These are phyloP conservation scores for Mycosphaerelloides madeirae DNA, from an alignment of 2,329 filamentous ascomycete species.

Conservation along the genomic window DNA sequence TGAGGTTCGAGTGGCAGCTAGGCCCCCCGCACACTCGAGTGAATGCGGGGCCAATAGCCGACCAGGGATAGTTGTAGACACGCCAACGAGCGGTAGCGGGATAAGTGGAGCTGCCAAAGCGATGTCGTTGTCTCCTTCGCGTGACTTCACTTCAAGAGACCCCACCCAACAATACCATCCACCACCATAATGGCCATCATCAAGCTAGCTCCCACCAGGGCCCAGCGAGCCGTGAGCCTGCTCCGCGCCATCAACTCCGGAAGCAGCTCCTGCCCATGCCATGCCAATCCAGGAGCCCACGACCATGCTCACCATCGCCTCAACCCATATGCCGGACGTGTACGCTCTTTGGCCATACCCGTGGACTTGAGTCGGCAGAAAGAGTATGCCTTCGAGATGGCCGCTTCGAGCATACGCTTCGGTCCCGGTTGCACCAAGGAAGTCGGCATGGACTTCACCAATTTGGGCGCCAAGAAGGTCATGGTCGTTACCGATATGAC, in stretches of 20 bases:
- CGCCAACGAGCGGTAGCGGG: too few species aligned
- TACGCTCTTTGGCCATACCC: conserved; percentile 65
- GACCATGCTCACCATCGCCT: conserved; percentile 45
- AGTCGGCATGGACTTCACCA: conserved; percentile 95
- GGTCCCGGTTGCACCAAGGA: conserved; percentile 90
- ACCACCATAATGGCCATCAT: conserved; percentile 32
- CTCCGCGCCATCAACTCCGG: conserved; percentile 87
- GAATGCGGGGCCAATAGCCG: too few species aligned
- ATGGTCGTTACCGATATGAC: conserved; percentile 87
- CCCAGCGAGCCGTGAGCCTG: conserved; percentile 62
- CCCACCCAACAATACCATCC: not conserved
- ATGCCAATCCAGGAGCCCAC: conserved; percentile 79
- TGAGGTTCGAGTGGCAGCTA: too few species aligned
- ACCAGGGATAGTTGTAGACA: too few species aligned
- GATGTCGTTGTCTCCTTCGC: too few species aligned
- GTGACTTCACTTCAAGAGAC: not conserved
- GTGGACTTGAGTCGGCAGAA: conserved; percentile 68
- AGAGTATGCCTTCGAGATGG: conserved; percentile 99
- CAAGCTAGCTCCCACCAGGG: conserved; percentile 42
- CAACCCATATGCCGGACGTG: conserved; percentile 51
- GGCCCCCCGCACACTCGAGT: too few species aligned
- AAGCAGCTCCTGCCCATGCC: conserved; percentile 80
- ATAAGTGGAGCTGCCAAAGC: too few species aligned
- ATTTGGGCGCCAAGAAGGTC: conserved; percentile 80
- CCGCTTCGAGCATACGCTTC: conserved; percentile 88